Conservation (phyloP, 108 stramenopile genomes). For the Discostella stelligeroides region DNA sequence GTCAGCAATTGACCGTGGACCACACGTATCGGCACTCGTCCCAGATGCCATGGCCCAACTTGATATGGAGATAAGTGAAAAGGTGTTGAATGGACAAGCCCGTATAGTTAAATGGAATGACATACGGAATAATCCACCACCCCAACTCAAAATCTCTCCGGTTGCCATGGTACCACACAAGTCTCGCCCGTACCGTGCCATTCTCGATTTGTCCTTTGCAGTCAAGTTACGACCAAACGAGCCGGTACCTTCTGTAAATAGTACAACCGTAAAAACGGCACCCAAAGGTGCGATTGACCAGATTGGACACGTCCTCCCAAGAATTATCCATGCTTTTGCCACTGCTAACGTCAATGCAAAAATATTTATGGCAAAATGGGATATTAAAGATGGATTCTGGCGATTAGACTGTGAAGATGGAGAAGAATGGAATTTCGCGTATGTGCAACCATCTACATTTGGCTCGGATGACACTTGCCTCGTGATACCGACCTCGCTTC, state of each 20-base stretch:
- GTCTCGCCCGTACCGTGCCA: no score
- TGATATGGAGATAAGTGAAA: background rate
- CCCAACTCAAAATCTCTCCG: slow-evolving; percentile 15
- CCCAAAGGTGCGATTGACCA: slow-evolving; percentile 3
- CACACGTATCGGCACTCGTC: no score
- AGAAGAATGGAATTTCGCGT: slow-evolving; percentile 27
- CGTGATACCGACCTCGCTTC: no score
- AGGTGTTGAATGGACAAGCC: slow-evolving; percentile 1
- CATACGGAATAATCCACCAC: slow-evolving; percentile 14
- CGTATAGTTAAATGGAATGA: slow-evolving; percentile 2
- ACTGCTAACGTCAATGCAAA: background rate
- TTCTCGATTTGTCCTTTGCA: no score
- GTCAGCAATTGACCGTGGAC: no score
- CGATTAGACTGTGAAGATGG: slow-evolving; percentile 1
- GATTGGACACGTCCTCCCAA: background rate
- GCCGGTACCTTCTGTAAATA: background rate
- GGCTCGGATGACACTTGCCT: no score
- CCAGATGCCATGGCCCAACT: background rate
- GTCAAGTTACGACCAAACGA: background rate
- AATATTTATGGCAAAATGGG: slow-evolving; percentile 21
- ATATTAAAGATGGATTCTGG: slow-evolving; percentile 32
- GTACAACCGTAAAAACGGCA: background rate
- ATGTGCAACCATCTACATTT: no score
- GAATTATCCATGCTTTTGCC: no score
- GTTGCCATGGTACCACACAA: slow-evolving; percentile 11